These are phyloP conservation scores for Calonectria hawksworthii DNA, from an alignment of 2,329 filamentous ascomycete genomes.

Conservation along the genomic window DNA sequence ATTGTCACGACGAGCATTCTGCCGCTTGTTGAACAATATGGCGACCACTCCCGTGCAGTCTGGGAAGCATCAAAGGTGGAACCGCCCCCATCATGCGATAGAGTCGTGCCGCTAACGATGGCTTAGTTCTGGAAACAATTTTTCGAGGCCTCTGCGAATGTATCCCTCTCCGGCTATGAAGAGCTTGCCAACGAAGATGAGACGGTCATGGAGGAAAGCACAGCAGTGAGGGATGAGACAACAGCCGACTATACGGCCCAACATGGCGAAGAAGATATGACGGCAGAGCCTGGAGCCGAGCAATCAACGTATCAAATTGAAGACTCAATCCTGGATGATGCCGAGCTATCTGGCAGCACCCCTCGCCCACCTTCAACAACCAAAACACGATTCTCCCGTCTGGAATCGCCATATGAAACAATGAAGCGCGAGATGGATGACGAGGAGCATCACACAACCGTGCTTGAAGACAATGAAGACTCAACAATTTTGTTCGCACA, in stretches of 20 bases:
- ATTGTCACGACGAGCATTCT: constrained; percentile 96
- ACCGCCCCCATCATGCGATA: accelerated
- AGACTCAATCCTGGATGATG: constrained; percentile 78
- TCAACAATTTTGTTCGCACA: constrained; percentile 66
- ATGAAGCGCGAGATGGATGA: constrained; percentile 76
- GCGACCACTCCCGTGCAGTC: constrained; percentile 91
- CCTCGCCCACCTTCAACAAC: constrained; percentile 68
- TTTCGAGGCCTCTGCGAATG: constrained; percentile 98
- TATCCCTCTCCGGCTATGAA: constrained; percentile 95
- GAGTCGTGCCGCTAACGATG: constrained; percentile 3
- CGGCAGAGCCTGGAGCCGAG: constrained; percentile 49
- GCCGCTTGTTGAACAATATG: constrained; percentile 94
- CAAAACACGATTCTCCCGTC: constrained; percentile 70
- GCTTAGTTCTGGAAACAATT: constrained; percentile 98
- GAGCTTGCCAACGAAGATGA: constrained; percentile 81
- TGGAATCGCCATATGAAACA: constrained; percentile 83
- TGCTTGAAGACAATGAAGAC: constrained; percentile 57
- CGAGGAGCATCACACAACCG: constrained; percentile 54
- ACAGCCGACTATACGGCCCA: constrained; percentile 63
- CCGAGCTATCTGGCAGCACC: constrained; percentile 75
- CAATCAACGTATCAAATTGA: constrained; percentile 61
- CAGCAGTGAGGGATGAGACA: constrained; percentile 69
- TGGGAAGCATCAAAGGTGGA: constrained; percentile 95
- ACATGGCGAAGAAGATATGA: constrained; percentile 55
- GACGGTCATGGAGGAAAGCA: constrained; percentile 65